Evolutionary conservation across 495 filamentous ascomycete species (phyloP).

Genomic region (Aspergillus sclerotiicarbonarius): DNA sequence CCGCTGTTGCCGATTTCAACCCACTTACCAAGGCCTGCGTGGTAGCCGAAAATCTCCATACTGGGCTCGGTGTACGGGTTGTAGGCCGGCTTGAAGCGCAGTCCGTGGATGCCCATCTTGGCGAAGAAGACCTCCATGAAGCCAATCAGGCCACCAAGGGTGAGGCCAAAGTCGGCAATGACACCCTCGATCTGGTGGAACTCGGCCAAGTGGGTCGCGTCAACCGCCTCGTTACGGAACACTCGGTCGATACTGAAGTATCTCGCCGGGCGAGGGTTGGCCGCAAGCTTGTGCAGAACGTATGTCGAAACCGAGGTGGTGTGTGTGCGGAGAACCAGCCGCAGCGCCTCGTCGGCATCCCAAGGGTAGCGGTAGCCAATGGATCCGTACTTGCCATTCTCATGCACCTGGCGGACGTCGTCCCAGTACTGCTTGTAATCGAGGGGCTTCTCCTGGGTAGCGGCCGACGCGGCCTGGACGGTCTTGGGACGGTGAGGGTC

Average conservation of each 20-base stretch:
- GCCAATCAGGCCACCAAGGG: conserved; percentile 87
- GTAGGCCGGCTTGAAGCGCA: conserved; percentile 97
- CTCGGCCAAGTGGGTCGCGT: conserved; percentile 93
- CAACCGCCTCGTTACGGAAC: conserved; percentile 94
- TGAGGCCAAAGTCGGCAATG: conserved; percentile 90
- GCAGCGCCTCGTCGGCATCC: conserved; percentile 81
- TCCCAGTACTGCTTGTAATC: conserved; percentile 86
- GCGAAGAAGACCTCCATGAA: conserved; percentile 97
- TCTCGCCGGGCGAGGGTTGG: conserved; percentile 74
- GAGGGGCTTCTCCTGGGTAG: conserved; percentile 42
- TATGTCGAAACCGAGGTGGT: conserved; percentile 87
- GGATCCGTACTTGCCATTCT: conserved; percentile 83
- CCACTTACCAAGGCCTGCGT: conserved; percentile 84
- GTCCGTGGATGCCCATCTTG: conserved; percentile 87
- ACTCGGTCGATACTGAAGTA: conserved; percentile 98
- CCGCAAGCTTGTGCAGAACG: conserved; percentile 85
- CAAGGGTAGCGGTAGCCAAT: conserved; percentile 96
- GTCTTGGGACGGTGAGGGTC: conserved; percentile 39
- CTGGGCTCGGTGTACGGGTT: conserved; percentile 97
- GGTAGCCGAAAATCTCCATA: conserved; percentile 95
- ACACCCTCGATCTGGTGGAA: conserved; percentile 99
- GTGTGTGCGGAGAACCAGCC: conserved; percentile 91
- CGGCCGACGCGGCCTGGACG: conserved; percentile 27
- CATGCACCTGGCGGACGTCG: conserved; percentile 79
- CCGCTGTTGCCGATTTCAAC: conserved; percentile 97